Evolutionary conservation across 176 grass and related monocot genomes (phyloP).

Genomic region (Microstegium vimineum): DNA sequence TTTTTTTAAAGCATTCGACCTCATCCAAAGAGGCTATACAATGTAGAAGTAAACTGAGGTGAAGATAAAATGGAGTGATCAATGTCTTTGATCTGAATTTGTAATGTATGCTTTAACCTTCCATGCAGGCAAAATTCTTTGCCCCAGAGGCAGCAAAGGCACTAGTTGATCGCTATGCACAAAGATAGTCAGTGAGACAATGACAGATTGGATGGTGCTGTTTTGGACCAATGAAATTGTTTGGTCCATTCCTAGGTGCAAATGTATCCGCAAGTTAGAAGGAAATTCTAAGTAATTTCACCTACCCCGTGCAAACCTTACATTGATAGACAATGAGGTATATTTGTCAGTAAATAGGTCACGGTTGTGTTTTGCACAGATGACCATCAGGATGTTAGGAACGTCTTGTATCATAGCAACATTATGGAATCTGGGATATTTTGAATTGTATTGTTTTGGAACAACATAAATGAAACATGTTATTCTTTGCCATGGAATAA

Average conservation of each 20-base stretch:
- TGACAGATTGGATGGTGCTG: background rate
- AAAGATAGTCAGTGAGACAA: constrained; percentile 14
- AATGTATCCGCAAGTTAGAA: background rate
- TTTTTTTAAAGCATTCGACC: background rate
- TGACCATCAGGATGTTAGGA: background rate
- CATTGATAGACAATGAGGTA: background rate
- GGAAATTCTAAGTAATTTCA: background rate
- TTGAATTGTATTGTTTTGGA: background rate
- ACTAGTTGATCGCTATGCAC: constrained; percentile 82
- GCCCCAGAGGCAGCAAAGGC: constrained; percentile 71
- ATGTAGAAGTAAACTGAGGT: background rate
- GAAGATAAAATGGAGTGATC: background rate
- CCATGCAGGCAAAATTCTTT: constrained; percentile 80
- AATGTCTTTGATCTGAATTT: background rate
- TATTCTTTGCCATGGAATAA: background rate
- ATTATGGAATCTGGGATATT: background rate
- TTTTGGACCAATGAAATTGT: background rate
- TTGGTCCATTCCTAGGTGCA: background rate
- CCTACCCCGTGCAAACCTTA: background rate
- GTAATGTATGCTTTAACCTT: constrained; percentile 16
- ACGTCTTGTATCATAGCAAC: background rate
- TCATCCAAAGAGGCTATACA: background rate
- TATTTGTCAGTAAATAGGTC: background rate
- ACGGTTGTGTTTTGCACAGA: background rate
- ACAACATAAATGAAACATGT: background rate